Conservation (phyloP, 2,329 filamentous ascomycete genomes). For the Dryadomyces quercivorus region DNA sequence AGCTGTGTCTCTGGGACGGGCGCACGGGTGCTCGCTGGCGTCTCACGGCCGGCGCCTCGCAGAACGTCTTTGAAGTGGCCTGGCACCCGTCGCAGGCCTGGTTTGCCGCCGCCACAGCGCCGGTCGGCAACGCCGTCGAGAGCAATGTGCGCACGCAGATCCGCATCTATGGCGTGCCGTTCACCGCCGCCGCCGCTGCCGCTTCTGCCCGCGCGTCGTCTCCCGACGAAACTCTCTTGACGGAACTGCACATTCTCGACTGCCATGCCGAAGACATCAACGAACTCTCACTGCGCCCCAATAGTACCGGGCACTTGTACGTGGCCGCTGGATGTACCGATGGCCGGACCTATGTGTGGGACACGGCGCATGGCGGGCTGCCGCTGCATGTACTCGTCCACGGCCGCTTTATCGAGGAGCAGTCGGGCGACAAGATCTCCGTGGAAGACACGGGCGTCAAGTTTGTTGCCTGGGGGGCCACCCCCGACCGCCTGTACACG, state of each 20-base stretch:
- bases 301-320: conserved; percentile 36
- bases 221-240: conserved; percentile 19
- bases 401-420: conserved; percentile 26
- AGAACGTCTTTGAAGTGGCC: conserved; percentile 52
- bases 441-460: conserved; percentile 50
- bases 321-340: conserved; percentile 51
- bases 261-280: conserved; percentile 50
- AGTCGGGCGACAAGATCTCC: conserved; percentile 10
- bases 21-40: conserved; percentile 27
- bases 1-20: conserved; percentile 49
- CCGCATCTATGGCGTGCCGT: conserved; percentile 33
- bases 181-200: not conserved
- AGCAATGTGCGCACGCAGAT: conserved; percentile 41
- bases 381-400: conserved; percentile 45
- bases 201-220: not conserved
- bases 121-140: conserved; percentile 31
- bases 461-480: conserved; percentile 49
- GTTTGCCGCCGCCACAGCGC: conserved; percentile 47
- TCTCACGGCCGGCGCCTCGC: conserved; percentile 35
- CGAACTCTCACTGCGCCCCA: conserved; percentile 47
- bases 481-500: conserved; percentile 46
- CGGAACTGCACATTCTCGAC: conserved; percentile 41
- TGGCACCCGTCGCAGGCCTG: conserved; percentile 45
- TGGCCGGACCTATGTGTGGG: conserved; percentile 51
- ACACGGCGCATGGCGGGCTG: conserved; percentile 41